These are phyloP conservation scores for Rhododendron griersonianum DNA, from an alignment of 148 eudicot species.

Conservation along the genomic window DNA sequence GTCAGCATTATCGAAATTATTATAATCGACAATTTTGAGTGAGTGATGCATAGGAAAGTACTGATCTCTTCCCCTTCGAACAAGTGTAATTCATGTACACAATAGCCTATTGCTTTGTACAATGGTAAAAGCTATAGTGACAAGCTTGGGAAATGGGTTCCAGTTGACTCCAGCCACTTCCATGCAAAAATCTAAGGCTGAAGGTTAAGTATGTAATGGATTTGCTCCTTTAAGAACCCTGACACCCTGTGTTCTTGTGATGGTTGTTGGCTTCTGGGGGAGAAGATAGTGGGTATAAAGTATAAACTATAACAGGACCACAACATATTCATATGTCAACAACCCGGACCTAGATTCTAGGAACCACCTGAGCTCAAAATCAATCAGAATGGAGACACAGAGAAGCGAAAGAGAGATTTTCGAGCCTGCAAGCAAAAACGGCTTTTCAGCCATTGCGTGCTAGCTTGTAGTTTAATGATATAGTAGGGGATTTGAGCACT, in stretches of 20 bases:
- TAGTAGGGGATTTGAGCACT: too few relatives aligned
- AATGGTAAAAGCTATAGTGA: neutral
- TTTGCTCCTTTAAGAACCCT: neutral
- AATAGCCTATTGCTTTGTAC: neutral
- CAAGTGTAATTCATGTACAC: neutral
- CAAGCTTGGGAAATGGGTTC: neutral
- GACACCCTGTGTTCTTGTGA: neutral
- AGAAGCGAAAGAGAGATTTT: too few relatives aligned
- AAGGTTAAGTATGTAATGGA: neutral
- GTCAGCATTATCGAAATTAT: neutral
- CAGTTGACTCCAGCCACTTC: neutral
- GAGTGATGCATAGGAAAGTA: neutral
- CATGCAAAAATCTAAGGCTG: neutral
- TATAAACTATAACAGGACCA: neutral
- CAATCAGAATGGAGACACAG: too few relatives aligned
- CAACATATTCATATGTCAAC: neutral
- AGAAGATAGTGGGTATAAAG: neutral
- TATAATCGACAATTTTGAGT: neutral
- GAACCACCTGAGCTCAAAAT: neutral
- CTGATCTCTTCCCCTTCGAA: neutral
- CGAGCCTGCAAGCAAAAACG: too few relatives aligned
- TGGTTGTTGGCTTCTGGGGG: neutral
- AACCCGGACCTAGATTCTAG: neutral
- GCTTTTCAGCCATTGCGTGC: too few relatives aligned
- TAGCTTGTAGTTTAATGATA: too few relatives aligned